phyloP scores from a whole-genome alignment of 495 filamentous ascomycete species.

The Aspergillus kassunensis region DNA sequence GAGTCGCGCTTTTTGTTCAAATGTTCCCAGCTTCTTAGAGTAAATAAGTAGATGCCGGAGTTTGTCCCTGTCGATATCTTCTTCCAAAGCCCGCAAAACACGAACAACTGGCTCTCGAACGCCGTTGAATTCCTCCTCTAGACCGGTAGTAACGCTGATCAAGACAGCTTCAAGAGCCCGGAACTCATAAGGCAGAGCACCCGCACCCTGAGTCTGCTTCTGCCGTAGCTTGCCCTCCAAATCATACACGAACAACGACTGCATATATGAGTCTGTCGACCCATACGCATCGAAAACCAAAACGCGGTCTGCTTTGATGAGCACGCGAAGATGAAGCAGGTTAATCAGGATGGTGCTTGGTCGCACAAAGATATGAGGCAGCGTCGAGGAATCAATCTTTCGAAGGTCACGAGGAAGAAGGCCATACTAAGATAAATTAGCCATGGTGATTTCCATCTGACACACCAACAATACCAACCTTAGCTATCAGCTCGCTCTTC shows the following conservation, averaged over 20 bases:
- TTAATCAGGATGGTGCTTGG: constrained; percentile 94
- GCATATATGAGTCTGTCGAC: constrained; percentile 88
- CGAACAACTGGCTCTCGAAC: constrained; percentile 87
- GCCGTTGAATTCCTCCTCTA: constrained; percentile 91
- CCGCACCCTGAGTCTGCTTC: constrained; percentile 41
- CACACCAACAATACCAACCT: constrained; percentile 54
- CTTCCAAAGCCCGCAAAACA: constrained; percentile 85
- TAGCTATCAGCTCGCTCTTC: constrained; percentile 93
- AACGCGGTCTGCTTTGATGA: constrained; percentile 92
- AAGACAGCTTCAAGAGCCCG: constrained; percentile 54
- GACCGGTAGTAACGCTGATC: constrained; percentile 68
- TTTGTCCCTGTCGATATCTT: constrained; percentile 95
- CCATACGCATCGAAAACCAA: constrained; percentile 95
- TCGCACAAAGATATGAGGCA: constrained; percentile 95
- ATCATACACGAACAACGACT: constrained; percentile 96
- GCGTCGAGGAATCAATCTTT: constrained; percentile 95
- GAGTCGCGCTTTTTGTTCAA: constrained; percentile 92
- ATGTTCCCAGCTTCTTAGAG: constrained; percentile 92
- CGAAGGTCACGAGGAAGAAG: constrained; percentile 92
- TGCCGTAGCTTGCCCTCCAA: constrained; percentile 62
- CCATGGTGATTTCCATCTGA: background rate
- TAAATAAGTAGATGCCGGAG: constrained; percentile 84
- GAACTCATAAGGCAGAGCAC: constrained; percentile 61
- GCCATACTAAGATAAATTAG: constrained; percentile 62
- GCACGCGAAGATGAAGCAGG: constrained; percentile 83